Evolutionary conservation across 1,284 basidiomycete species (phyloP).

Genomic region (Anthracocystis panici-leucophaei): DNA sequence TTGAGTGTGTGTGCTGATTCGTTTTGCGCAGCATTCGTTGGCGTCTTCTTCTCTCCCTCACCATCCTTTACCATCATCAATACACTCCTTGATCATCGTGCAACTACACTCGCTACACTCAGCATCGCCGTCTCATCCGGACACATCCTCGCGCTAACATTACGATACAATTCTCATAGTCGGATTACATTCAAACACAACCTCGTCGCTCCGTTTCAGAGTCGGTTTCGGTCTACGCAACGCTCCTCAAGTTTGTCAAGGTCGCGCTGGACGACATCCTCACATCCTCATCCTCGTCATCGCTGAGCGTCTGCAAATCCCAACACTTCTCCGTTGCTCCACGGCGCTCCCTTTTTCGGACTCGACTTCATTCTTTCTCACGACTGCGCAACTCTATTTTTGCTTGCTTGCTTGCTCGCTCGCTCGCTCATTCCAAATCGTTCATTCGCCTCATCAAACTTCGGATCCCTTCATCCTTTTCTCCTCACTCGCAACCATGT

Average conservation of each 20-base stretch:
- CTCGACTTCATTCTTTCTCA: neutral
- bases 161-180: too few relatives aligned
- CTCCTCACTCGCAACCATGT: conserved; percentile 30
- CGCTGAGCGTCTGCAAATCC: neutral
- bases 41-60: too few relatives aligned
- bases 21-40: too few relatives aligned
- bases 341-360: neutral
- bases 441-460: conserved; percentile 1
- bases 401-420: neutral
- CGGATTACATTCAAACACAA: too few relatives aligned
- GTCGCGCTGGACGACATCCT: neutral
- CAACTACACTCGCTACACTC: too few relatives aligned
- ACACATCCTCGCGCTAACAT: too few relatives aligned
- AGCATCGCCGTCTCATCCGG: too few relatives aligned
- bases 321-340: neutral
- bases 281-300: neutral
- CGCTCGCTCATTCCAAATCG: neutral
- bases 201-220: too few relatives aligned
- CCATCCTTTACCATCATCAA: too few relatives aligned
- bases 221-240: too few relatives aligned
- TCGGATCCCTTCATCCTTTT: neutral
- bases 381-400: neutral
- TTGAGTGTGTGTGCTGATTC: neutral
- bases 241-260: too few relatives aligned
- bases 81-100: too few relatives aligned